Evolutionary conservation across 441 rosid species (phyloP).

Genomic region (Heliophila coronopifolia): DNA sequence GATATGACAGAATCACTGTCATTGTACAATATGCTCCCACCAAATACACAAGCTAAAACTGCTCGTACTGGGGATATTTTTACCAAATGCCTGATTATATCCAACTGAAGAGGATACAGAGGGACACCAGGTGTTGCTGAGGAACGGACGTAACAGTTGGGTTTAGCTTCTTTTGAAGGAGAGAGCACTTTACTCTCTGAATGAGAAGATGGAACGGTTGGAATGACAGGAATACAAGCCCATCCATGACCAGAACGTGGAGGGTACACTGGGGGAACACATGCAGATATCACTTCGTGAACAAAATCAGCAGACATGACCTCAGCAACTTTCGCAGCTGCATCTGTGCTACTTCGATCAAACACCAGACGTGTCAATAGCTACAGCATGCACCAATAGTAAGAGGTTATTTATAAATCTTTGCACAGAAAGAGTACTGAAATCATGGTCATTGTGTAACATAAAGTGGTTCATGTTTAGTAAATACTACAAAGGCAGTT

Average conservation of each 20-base stretch:
- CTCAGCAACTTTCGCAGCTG: slow-evolving; percentile 94
- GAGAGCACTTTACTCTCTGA: slow-evolving; percentile 63
- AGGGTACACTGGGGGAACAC: slow-evolving; percentile 97
- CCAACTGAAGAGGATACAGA: slow-evolving; percentile 89
- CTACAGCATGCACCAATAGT: slow-evolving; percentile 44
- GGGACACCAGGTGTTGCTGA: slow-evolving; percentile 74
- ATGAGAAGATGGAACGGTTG: slow-evolving; percentile 42
- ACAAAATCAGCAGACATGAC: slow-evolving; percentile 98
- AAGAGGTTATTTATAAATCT: slow-evolving; percentile 4
- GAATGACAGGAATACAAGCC: slow-evolving; percentile 91
- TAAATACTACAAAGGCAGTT: background rate
- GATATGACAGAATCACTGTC: slow-evolving; percentile 68
- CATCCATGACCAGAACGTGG: slow-evolving; percentile 95
- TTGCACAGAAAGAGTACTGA: background rate
- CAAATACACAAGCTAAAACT: slow-evolving; percentile 92
- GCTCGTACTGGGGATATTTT: slow-evolving; percentile 95
- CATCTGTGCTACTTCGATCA: slow-evolving; percentile 93
- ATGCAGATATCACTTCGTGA: slow-evolving; percentile 94
- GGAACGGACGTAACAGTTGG: slow-evolving; percentile 59
- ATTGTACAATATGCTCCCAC: slow-evolving; percentile 80
- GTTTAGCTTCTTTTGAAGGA: slow-evolving; percentile 74
- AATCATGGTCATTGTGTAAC: background rate
- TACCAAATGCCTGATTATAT: slow-evolving; percentile 83
- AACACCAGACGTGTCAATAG: slow-evolving; percentile 93
- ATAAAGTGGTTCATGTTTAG: background rate